These are phyloP conservation scores for Tolypocladium paradoxum DNA, from an alignment of 2,329 filamentous ascomycete genomes.

Conservation along the genomic window DNA sequence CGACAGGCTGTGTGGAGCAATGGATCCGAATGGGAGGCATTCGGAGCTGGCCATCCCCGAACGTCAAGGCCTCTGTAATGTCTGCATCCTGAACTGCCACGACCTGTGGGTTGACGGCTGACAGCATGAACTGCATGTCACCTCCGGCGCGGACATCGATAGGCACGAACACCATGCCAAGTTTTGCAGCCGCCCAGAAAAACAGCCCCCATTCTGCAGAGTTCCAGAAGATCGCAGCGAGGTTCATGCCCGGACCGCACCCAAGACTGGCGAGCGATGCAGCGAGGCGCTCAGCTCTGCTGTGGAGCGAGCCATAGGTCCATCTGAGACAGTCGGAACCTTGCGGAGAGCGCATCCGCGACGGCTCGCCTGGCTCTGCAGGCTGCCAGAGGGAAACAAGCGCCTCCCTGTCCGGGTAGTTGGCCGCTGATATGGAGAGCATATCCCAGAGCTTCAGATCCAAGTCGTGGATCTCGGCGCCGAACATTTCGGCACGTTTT, in stretches of 20 bases:
- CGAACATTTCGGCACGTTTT: constrained; percentile 17
- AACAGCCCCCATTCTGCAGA: constrained; percentile 27
- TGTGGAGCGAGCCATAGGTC: constrained; percentile 17
- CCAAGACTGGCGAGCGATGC: constrained; percentile 11
- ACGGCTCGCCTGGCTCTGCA: neutral
- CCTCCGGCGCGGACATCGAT: constrained; percentile 17
- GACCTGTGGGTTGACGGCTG: constrained; percentile 13
- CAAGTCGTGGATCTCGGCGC: constrained; percentile 14
- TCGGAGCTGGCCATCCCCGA: neutral
- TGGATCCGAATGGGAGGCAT: constrained; percentile 9
- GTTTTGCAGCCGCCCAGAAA: constrained; percentile 24
- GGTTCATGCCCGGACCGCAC: constrained; percentile 15
- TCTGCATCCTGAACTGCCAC: constrained; percentile 21
- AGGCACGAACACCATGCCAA: constrained; percentile 23
- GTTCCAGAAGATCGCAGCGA: constrained; percentile 23
- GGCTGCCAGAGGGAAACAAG: constrained; percentile 25
- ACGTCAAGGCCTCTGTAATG: neutral
- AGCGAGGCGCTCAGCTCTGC: constrained; percentile 14
- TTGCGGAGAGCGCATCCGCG: neutral
- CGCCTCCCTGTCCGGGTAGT: constrained; percentile 20
- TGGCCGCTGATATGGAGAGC: constrained; percentile 14
- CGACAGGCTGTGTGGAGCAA: constrained; percentile 9
- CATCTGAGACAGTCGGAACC: constrained; percentile 13
- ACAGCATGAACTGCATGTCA: constrained; percentile 14
- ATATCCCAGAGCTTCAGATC: constrained; percentile 23